Conservation (phyloP, 495 filamentous ascomycete species). For the Penicillium crystallinum region DNA sequence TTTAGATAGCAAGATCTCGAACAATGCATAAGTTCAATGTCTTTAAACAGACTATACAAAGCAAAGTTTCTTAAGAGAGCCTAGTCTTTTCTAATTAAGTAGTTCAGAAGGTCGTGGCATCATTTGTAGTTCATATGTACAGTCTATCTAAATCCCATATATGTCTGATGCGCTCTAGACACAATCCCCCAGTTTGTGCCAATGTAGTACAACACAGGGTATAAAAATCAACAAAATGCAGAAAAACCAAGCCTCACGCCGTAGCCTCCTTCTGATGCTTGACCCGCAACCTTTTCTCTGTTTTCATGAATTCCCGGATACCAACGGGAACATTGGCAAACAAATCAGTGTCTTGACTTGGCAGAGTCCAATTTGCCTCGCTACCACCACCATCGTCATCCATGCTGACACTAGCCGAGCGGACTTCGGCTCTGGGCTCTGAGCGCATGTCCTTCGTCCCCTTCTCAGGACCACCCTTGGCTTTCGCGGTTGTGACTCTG, state of each 20-base stretch:
- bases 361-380: conserved; percentile 56
- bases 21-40: too few species aligned
- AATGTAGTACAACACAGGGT: conserved; percentile 10
- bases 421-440: conserved; percentile 33
- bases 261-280: conserved; percentile 48
- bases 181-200: background rate
- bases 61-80: background rate
- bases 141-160: conserved; percentile 20
- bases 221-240: conserved; percentile 1
- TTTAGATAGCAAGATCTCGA: too few species aligned
- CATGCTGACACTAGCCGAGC: conserved; percentile 51
- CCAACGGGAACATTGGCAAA: conserved; percentile 86
- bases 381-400: conserved; percentile 80
- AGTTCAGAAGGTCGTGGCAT: background rate
- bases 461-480: conserved; percentile 16
- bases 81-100: background rate
- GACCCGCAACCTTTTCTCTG: conserved; percentile 84
- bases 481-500: conserved; percentile 52
- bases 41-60: background rate
- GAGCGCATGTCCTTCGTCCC: conserved; percentile 32
- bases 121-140: conserved; percentile 16
- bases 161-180: conserved; percentile 3
- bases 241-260: conserved; percentile 9
- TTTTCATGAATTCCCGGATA: conserved; percentile 95
- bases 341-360: conserved; percentile 44